Evolutionary conservation across 208 protist species (phyloP).

Genomic region (Novymonas esmeraldas): DNA sequence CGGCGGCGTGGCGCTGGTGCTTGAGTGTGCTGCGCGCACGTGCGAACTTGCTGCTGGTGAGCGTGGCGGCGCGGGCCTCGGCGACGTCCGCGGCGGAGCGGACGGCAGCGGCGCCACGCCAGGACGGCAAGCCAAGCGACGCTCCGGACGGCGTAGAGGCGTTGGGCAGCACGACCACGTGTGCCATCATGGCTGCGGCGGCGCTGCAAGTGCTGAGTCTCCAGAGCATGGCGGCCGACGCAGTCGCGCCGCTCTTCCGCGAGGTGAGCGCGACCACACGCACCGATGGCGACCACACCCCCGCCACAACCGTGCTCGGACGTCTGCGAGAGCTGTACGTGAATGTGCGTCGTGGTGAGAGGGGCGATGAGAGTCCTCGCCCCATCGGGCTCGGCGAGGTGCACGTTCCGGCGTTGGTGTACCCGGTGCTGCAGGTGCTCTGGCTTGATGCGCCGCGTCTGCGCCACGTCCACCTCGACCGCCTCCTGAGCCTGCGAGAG

Average conservation of each 20-base stretch:
- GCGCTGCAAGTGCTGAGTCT: conserved; percentile 28
- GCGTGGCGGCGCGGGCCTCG: conserved; percentile 8
- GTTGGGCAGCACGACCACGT: not conserved
- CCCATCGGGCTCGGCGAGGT: conserved; percentile 16
- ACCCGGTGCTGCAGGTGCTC: conserved; percentile 46
- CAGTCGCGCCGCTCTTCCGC: conserved; percentile 4
- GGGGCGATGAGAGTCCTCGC: conserved; percentile 6
- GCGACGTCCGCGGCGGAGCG: not conserved
- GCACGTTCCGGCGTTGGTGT: conserved; percentile 15
- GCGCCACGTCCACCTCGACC: conserved; percentile 22
- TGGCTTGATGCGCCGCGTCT: conserved; percentile 58
- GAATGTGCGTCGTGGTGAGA: conserved; percentile 11
- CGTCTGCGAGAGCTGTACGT: conserved; percentile 39
- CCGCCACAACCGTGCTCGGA: not conserved
- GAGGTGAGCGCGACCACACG: not conserved
- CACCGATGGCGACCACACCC: not conserved
- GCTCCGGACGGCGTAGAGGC: not conserved
- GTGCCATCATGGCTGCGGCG: not conserved
- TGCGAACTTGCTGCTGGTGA: conserved; percentile 33
- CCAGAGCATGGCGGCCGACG: conserved; percentile 21
- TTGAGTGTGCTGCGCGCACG: conserved; percentile 31
- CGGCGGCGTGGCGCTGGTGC: conserved; percentile 50
- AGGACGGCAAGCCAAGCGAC: not conserved
- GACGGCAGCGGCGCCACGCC: not conserved
- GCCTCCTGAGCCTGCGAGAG: conserved; percentile 37